Percentiles rank a stretch among this genome's conserved stretches.
Conservation (phyloP, 1,139 yeast species). For the Geotrichum phurueaensis region DNA sequence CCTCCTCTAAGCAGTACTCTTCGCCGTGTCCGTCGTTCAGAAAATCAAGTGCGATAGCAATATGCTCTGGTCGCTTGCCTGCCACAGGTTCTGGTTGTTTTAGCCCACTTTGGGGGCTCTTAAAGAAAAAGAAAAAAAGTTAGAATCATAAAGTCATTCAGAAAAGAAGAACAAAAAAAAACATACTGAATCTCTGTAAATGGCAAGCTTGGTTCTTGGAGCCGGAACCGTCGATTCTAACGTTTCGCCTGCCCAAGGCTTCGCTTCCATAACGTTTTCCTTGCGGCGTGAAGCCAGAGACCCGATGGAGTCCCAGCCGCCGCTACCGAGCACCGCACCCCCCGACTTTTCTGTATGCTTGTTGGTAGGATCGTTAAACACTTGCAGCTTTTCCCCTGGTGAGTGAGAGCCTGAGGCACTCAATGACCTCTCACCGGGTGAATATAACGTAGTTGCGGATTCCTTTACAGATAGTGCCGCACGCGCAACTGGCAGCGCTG, state of each 20-base stretch:
- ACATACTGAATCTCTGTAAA: slow-evolving; percentile 39
- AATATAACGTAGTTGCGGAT: slow-evolving; percentile 19
- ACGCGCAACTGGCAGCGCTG: slow-evolving; percentile 23
- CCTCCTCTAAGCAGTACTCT: slow-evolving; percentile 56
- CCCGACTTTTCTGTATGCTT: slow-evolving; percentile 23
- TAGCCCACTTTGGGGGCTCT: neutral
- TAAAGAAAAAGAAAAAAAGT: neutral
- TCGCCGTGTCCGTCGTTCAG: slow-evolving; percentile 43
- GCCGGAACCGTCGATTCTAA: slow-evolving; percentile 38
- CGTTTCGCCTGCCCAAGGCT: slow-evolving; percentile 65
- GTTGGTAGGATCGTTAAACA: slow-evolving; percentile 33
- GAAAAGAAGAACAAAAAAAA: neutral
- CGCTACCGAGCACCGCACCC: slow-evolving; percentile 16
- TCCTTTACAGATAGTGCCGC: slow-evolving; percentile 18
- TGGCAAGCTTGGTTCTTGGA: slow-evolving; percentile 30
- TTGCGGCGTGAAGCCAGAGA: slow-evolving; percentile 49
- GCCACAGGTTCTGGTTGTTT: slow-evolving; percentile 18
- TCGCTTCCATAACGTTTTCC: slow-evolving; percentile 56
- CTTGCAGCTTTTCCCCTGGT: slow-evolving; percentile 25
- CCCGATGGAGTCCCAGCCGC: slow-evolving; percentile 50
- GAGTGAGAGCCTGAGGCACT: slow-evolving; percentile 4
- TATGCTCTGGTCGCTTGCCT: slow-evolving; percentile 53
- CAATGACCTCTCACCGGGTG: slow-evolving; percentile 4
- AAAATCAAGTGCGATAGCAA: slow-evolving; percentile 46
- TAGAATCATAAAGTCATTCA: neutral